Evolutionary conservation across 2,329 filamentous ascomycete genomes (phyloP), one percentile per base, ranked within the genome.

Genomic region (Rachicladosporium sp.): DNA sequence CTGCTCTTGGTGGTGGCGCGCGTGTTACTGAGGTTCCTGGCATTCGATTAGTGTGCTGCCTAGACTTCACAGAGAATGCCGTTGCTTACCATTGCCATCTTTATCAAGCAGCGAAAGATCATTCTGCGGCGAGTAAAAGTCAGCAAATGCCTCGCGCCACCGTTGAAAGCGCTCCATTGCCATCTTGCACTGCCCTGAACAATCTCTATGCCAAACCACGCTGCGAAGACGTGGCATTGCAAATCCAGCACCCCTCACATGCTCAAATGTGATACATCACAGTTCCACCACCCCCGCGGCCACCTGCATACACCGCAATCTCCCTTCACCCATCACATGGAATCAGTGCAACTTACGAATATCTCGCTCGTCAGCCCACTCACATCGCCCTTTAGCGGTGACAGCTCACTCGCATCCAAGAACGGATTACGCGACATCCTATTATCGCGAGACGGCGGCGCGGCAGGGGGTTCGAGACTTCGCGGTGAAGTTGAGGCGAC

Each of bases 401-500:
- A 23, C 32, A 45, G 41, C 27, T 59, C 51, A 49, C 46, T 46
- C 43, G 50, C 41, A 47, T 60, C 80, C 47, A 87, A 70, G 57
- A 88, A 88, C 30, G 82, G 82, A 52, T 88, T 88, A 59, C 76
- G 74, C 51, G 81, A 85, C 78, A 72, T 51, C 58, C 40, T 63
- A 46, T 34, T 32, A 29, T 38, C 23, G 15, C 35, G 35, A 11
- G 40, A 35, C 15, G 31, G 31, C 31, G 31, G 13, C 6, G 13
- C 15, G 11, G 13, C 15, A 11, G 56, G 29, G 54, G 56, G 41
- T 54, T 42, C 33, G 37, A 39, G 41, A 40, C 40, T 48, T 29
- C 33, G 41, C 8, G 51, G 54, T 29, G 48, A 61, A 44, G 38
- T 56, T 48, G 37, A 58, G 57, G 29, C 58, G 59, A 38, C 54